Conservation (phyloP, 441 rosid species). For the Erodium texanum region DNA sequence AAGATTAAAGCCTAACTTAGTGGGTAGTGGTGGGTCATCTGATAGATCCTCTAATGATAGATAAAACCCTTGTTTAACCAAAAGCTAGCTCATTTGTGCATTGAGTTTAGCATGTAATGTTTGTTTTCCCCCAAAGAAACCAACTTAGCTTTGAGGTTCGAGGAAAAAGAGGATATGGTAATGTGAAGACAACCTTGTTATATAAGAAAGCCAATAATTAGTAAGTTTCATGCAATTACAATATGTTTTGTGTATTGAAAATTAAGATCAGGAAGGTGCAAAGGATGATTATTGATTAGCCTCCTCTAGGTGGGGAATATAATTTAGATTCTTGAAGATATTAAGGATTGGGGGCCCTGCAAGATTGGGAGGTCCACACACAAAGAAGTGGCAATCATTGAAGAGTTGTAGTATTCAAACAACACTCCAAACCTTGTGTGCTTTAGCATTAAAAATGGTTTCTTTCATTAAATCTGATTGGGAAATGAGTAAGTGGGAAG, state of each 20-base stretch:
- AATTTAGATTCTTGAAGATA: not conserved
- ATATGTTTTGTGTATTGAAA: not conserved
- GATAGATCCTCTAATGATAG: slow-evolving; percentile 16
- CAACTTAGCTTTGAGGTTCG: not conserved
- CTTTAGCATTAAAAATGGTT: slow-evolving; percentile 8
- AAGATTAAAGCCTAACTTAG: not conserved
- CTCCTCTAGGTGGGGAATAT: slow-evolving; percentile 19
- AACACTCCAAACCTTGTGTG: slow-evolving; percentile 13
- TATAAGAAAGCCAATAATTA: slow-evolving; percentile 15
- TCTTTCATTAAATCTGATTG: slow-evolving; percentile 13
- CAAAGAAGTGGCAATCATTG: slow-evolving; percentile 41
- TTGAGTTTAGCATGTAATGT: slow-evolving; percentile 13
- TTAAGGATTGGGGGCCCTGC: slow-evolving; percentile 26
- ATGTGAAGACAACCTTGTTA: slow-evolving; percentile 19
- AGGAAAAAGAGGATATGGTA: not conserved
- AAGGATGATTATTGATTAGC: slow-evolving; percentile 35
- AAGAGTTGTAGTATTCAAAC: slow-evolving; percentile 21
- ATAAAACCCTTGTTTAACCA: slow-evolving; percentile 1
- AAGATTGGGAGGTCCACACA: slow-evolving; percentile 31
- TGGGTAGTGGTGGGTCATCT: slow-evolving; percentile 26
- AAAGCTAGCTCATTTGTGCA: slow-evolving; percentile 17
- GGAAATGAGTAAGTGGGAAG: slow-evolving; percentile 31
- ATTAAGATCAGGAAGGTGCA: slow-evolving; percentile 27
- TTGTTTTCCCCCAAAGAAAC: slow-evolving; percentile 15
- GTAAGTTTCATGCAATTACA: not conserved